Evolutionary conservation across 139 green algal genomes (phyloP).

Genomic region (Coccomyxa sp.): DNA sequence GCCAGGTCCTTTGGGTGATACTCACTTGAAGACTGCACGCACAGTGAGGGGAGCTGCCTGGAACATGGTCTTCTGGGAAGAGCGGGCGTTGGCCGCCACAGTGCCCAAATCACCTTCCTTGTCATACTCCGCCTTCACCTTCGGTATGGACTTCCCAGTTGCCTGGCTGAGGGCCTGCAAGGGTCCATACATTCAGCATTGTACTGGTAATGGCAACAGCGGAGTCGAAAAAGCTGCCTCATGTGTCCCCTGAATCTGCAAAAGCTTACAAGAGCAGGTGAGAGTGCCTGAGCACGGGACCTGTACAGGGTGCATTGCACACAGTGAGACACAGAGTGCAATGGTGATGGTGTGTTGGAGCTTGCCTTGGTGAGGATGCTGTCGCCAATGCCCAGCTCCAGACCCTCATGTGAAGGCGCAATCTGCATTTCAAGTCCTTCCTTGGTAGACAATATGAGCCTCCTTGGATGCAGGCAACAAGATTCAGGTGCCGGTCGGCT

Average conservation of each 20-base stretch:
- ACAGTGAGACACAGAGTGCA: background rate
- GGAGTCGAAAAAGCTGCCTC: too few species aligned
- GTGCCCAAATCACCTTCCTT: constrained; percentile 83
- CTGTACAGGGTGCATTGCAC: background rate
- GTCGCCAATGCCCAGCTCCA: constrained; percentile 96
- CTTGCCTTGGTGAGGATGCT: constrained; percentile 82
- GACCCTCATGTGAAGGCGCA: constrained; percentile 80
- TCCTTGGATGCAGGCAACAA: too few species aligned
- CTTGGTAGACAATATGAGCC: too few species aligned
- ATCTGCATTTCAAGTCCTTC: too few species aligned
- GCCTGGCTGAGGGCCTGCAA: background rate
- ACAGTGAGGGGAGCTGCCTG: constrained; percentile 46
- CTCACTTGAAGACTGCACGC: constrained; percentile 41
- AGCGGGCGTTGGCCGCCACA: constrained; percentile 60
- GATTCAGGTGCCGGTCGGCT: too few species aligned
- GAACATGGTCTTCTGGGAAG: constrained; percentile 58
- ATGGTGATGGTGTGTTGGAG: background rate
- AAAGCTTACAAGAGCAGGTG: too few species aligned
- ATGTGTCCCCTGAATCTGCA: too few species aligned
- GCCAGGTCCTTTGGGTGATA: background rate
- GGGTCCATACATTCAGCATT: too few species aligned
- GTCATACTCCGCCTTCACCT: constrained; percentile 83
- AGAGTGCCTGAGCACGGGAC: too few species aligned
- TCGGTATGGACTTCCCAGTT: background rate
- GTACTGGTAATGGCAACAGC: too few species aligned